Conservation (phyloP, 1,139 yeast species). For the Sugiyamaella paludigena region DNA sequence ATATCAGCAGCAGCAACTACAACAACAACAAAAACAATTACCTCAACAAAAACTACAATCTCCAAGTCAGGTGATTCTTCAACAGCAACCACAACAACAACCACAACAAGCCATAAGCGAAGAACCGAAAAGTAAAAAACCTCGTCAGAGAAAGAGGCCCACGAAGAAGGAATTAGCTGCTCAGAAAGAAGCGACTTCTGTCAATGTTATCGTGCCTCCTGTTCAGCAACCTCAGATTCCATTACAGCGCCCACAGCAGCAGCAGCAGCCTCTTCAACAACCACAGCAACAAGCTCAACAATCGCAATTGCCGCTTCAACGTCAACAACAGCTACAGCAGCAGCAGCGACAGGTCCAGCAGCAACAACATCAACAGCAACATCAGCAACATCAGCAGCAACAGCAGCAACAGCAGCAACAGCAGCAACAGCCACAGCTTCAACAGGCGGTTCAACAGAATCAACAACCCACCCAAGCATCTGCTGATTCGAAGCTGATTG, state of each 20-base stretch:
- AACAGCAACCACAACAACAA: constrained; percentile 15
- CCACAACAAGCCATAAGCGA: constrained; percentile 14
- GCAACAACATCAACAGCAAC: constrained; percentile 17
- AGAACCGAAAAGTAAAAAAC: constrained; percentile 1
- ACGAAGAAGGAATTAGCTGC: too few relatives aligned
- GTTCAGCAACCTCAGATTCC: constrained; percentile 5
- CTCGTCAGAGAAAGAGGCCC: too few relatives aligned
- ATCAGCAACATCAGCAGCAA: constrained; percentile 12
- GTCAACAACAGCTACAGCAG: constrained; percentile 13
- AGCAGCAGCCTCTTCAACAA: constrained; percentile 11
- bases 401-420: constrained; percentile 14
- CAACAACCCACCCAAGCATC: constrained; percentile 15
- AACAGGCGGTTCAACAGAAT: constrained; percentile 11
- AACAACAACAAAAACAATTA: too few relatives aligned
- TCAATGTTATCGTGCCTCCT: constrained; percentile 7
- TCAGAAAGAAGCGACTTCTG: neutral
- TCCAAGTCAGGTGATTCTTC: too few relatives aligned
- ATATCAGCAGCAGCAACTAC: neutral
- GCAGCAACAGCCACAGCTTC: constrained; percentile 14
- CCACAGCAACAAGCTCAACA: constrained; percentile 10
- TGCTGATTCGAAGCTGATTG: constrained; percentile 28
- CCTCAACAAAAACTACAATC: too few relatives aligned
- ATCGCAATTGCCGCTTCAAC: constrained; percentile 13
- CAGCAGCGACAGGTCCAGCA: constrained; percentile 12
- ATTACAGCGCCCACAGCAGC: constrained; percentile 13